Percentiles rank a stretch among this genome's conserved stretches.
These are phyloP conservation scores for Volvariella volvacea DNA, from an alignment of 1,284 basidiomycete genomes.

Conservation along the genomic window DNA sequence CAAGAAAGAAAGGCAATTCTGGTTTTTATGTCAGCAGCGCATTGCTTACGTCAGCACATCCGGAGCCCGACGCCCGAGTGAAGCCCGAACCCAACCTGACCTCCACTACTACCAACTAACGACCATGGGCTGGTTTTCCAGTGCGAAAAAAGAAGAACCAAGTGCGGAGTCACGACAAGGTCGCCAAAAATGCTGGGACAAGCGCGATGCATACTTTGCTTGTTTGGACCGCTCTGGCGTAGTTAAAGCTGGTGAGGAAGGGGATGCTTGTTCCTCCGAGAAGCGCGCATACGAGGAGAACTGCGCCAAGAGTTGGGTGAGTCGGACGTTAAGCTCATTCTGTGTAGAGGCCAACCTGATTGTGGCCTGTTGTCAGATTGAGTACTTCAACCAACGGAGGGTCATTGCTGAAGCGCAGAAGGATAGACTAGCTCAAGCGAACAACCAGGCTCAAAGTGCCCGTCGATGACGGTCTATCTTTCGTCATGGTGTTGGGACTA, in stretches of 20 bases:
- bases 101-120: too few species aligned
- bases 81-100: not conserved
- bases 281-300: conserved; percentile 51
- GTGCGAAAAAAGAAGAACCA: conserved; percentile 29
- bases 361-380: conserved; percentile 48
- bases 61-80: conserved; percentile 2
- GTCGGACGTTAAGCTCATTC: conserved; percentile 18
- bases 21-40: too few species aligned
- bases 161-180: conserved; percentile 44
- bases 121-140: conserved; percentile 34
- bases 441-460: conserved; percentile 40
- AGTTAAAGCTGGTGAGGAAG: conserved; percentile 65
- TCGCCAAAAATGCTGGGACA: conserved; percentile 71
- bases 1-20: too few species aligned
- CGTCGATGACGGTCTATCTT: not conserved
- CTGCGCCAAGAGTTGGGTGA: conserved; percentile 81
- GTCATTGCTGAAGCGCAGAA: conserved; percentile 70
- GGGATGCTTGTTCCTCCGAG: conserved; percentile 44
- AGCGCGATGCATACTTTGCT: conserved; percentile 67
- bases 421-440: conserved; percentile 51
- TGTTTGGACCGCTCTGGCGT: conserved; percentile 64
- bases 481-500: too few species aligned
- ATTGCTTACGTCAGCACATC: too few species aligned
- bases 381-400: conserved; percentile 79
- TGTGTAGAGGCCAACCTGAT: not conserved